A percentile compares a stretch with the other conserved stretches of the same genome.
Evolutionary conservation across 2,329 filamentous ascomycete species (phyloP).

Genomic region (Aspergillus oerlinghausenensis): DNA sequence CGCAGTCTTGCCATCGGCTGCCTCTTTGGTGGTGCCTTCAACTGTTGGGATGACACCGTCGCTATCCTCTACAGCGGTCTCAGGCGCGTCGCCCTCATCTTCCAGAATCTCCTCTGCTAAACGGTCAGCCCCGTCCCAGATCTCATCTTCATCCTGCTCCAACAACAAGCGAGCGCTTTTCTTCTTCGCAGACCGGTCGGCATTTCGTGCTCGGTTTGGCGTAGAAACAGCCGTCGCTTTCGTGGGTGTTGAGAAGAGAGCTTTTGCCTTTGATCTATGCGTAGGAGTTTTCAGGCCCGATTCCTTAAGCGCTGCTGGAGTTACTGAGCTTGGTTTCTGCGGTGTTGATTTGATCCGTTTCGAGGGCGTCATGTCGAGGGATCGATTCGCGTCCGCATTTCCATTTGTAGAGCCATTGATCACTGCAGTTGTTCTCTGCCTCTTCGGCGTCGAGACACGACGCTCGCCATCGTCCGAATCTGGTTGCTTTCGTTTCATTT

Average conservation of each 20-base stretch:
- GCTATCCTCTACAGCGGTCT: slow-evolving; percentile 18
- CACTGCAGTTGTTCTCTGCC: slow-evolving; percentile 25
- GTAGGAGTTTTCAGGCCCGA: slow-evolving; percentile 36
- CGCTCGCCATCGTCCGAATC: slow-evolving; percentile 32
- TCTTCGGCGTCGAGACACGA: slow-evolving; percentile 37
- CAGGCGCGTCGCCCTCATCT: slow-evolving; percentile 31
- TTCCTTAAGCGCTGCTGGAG: slow-evolving; percentile 28
- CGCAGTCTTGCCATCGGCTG: slow-evolving; percentile 39
- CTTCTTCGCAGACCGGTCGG: slow-evolving; percentile 77
- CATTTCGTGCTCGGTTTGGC: slow-evolving; percentile 63
- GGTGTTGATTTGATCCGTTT: slow-evolving; percentile 28
- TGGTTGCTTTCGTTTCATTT: slow-evolving; percentile 42
- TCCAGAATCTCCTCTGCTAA: slow-evolving; percentile 66
- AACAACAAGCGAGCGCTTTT: slow-evolving; percentile 78
- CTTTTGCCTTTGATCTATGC: slow-evolving; percentile 32
- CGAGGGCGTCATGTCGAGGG: slow-evolving; percentile 22
- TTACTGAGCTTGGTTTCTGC: slow-evolving; percentile 25
- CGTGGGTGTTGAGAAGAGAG: slow-evolving; percentile 39
- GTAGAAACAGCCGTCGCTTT: slow-evolving; percentile 41
- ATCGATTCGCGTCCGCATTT: slow-evolving; percentile 18
- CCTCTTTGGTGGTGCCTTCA: slow-evolving; percentile 30
- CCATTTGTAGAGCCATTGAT: slow-evolving; percentile 26
- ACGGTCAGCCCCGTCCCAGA: slow-evolving; percentile 60
- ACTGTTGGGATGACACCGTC: slow-evolving; percentile 26
- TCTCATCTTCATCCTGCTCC: slow-evolving; percentile 64